These are phyloP conservation scores for Podaxis carcinomalis DNA, from an alignment of 768 basidiomycete genomes.

Conservation along the genomic window DNA sequence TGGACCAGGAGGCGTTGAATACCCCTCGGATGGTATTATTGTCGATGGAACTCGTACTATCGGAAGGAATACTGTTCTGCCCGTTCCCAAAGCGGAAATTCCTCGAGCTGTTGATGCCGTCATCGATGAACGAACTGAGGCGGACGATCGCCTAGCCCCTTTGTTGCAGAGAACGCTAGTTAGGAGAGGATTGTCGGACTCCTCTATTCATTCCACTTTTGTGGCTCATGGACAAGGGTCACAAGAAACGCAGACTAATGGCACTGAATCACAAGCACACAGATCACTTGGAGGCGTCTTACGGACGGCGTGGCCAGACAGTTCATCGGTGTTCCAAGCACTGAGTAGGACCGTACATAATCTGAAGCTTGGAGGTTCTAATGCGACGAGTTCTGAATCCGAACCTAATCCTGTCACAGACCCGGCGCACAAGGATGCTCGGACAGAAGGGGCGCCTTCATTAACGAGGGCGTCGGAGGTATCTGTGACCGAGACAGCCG, in stretches of 20 bases:
- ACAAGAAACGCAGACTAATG: conserved; percentile 14
- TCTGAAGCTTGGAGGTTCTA: conserved; percentile 27
- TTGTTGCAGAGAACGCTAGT: conserved; percentile 64
- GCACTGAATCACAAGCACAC: background rate
- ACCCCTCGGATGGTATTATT: background rate
- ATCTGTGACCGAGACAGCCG: background rate
- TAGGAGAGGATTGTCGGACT: conserved; percentile 84
- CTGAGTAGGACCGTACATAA: conserved; percentile 52
- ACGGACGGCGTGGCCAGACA: conserved; percentile 31
- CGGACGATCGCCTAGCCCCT: conserved; percentile 42
- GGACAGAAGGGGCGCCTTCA: background rate
- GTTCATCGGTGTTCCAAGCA: conserved; percentile 47
- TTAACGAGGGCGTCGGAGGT: background rate
- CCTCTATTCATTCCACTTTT: conserved; percentile 88
- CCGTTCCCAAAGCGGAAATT: conserved; percentile 25
- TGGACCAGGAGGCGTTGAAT: background rate
- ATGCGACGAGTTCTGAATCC: background rate
- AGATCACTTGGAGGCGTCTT: conserved; percentile 1
- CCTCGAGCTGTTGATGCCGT: conserved; percentile 78
- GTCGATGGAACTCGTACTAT: conserved; percentile 11
- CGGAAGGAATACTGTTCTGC: conserved; percentile 18
- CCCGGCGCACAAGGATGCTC: conserved; percentile 9
- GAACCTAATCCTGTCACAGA: conserved; percentile 10
- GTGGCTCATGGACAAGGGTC: conserved; percentile 41
- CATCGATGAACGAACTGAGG: conserved; percentile 51